Percentiles rank a stretch among this genome's conserved stretches.
Conservation (phyloP, 2,329 filamentous ascomycete species). For the Pseudogymnoascus sp. region DNA sequence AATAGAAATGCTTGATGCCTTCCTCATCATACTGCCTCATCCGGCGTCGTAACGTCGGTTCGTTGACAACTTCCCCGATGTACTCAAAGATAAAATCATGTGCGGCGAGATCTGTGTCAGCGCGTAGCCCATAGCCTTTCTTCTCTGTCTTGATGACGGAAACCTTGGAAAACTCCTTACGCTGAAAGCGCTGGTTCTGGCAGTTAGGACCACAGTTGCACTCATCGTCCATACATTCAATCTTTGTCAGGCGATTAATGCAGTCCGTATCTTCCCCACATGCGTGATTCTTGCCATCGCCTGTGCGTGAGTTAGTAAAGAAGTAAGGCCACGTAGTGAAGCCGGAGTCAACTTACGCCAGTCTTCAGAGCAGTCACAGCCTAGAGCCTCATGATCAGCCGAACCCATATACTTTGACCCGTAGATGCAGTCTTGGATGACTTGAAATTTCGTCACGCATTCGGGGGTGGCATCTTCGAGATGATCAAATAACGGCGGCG, state of each 20-base stretch:
- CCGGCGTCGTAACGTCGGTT: conserved; percentile 77
- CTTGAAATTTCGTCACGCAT: conserved; percentile 67
- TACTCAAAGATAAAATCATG: conserved; percentile 98
- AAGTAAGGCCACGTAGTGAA: neutral
- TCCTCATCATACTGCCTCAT: conserved; percentile 93
- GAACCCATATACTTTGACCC: conserved; percentile 84
- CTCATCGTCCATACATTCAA: conserved; percentile 79
- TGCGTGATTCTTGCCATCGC: conserved; percentile 63
- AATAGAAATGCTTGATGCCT: conserved; percentile 98
- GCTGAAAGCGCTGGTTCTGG: conserved; percentile 92
- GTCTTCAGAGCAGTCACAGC: conserved; percentile 91
- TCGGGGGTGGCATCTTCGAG: conserved; percentile 72
- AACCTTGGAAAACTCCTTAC: conserved; percentile 80
- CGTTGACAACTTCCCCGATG: conserved; percentile 95
- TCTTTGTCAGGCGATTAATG: conserved; percentile 96
- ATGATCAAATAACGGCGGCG: conserved; percentile 62
- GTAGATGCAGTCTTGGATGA: conserved; percentile 82
- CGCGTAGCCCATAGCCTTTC: conserved; percentile 88
- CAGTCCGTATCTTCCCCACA: conserved; percentile 96
- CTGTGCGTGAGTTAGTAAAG: conserved; percentile 37
- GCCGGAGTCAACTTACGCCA: conserved; percentile 64
- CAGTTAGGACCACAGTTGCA: conserved; percentile 83
- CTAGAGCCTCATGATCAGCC: conserved; percentile 81
- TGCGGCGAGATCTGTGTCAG: conserved; percentile 66
- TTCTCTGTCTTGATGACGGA: conserved; percentile 97